phyloP scores from a whole-genome alignment of 176 grass and related monocot species.

The Eremochloa ophiuroides region DNA sequence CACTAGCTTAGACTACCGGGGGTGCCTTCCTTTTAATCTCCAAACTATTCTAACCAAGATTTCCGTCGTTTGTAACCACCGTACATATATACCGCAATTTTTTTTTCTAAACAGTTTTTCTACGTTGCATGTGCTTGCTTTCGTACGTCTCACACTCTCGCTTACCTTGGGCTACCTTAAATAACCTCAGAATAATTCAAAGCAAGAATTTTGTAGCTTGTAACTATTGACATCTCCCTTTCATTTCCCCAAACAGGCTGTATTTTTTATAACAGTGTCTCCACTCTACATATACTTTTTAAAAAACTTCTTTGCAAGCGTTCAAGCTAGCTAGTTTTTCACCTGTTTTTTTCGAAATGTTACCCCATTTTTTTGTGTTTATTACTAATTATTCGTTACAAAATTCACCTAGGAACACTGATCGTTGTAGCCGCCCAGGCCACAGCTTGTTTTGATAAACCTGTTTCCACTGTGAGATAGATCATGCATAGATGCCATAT shows the following conservation, averaged over 20 bases:
- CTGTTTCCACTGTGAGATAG: neutral
- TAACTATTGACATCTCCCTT: neutral
- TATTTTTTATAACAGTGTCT: too few relatives aligned
- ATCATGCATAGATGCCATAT: neutral
- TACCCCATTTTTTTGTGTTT: neutral
- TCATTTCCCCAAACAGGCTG: neutral
- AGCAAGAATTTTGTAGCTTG: neutral
- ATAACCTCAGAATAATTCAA: neutral
- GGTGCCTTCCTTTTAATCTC: neutral
- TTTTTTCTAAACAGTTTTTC: neutral
- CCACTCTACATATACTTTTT: too few relatives aligned
- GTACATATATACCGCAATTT: too few relatives aligned
- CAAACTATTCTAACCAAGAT: neutral
- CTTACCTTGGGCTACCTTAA: neutral
- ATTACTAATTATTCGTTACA: neutral
- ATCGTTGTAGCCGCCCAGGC: neutral
- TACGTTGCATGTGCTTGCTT: constrained; percentile 13
- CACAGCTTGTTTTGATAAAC: neutral
- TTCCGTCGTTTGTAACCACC: neutral
- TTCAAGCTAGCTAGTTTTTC: too few relatives aligned
- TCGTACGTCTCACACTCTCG: neutral
- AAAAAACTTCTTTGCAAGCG: too few relatives aligned
- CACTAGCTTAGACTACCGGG: neutral
- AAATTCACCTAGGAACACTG: neutral
- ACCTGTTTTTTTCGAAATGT: neutral